A percentile compares a stretch with the other conserved stretches of the same genome.
Evolutionary conservation across 768 basidiomycete genomes (phyloP).

Genomic region (Mycena kentingensis): DNA sequence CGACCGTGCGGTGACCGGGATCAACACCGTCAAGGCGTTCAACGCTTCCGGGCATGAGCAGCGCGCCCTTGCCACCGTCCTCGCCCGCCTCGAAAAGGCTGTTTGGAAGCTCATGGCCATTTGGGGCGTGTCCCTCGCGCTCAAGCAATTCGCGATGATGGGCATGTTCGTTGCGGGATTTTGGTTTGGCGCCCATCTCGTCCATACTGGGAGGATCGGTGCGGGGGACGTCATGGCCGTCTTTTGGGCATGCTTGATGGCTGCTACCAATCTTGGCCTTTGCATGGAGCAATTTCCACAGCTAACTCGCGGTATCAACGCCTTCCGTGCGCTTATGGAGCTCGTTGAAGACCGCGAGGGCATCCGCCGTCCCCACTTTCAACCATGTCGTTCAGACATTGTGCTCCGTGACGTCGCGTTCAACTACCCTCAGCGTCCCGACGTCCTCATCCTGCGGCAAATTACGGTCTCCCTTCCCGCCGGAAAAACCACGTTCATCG

Average conservation of each 20-base stretch:
- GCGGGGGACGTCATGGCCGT: constrained; percentile 91
- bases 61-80: constrained; percentile 46
- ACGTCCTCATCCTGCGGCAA: constrained; percentile 63
- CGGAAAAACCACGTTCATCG: constrained; percentile 86
- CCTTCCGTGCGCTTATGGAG: constrained; percentile 68
- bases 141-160: constrained; percentile 82
- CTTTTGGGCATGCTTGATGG: constrained; percentile 96
- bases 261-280: constrained; percentile 84
- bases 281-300: constrained; percentile 79
- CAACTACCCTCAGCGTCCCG: constrained; percentile 78
- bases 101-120: constrained; percentile 60
- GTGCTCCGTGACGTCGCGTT: constrained; percentile 75
- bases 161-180: constrained; percentile 96
- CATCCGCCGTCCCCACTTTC: constrained; percentile 32
- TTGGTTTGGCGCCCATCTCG: constrained; percentile 91
- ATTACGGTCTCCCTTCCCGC: constrained; percentile 70
- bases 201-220: constrained; percentile 68
- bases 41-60: constrained; percentile 64
- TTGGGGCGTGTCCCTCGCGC: constrained; percentile 73
- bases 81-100: constrained; percentile 45
- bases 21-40: constrained; percentile 91
- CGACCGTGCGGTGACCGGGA: constrained; percentile 74
- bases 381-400: constrained; percentile 70
- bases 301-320: constrained; percentile 80
- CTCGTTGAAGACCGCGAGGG: constrained; percentile 49